Evolutionary conservation across 1,284 basidiomycete genomes (phyloP), one percentile per base, ranked within the genome.

Genomic region (Fomes fomentarius): DNA sequence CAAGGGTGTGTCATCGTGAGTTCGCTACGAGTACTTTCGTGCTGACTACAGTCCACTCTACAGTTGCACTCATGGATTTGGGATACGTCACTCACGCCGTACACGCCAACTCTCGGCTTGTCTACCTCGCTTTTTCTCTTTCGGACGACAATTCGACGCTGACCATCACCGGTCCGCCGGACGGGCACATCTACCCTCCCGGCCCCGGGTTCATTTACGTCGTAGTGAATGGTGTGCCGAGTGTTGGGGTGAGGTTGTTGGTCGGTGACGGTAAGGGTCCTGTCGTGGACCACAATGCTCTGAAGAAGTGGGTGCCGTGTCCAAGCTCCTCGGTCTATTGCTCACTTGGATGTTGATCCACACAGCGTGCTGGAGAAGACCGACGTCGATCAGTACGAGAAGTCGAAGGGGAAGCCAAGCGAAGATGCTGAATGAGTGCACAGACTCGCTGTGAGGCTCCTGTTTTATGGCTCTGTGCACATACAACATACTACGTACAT

Each of bases 191-290:
- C 14, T 91, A 93, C 60, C 89, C 90, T 6, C 89, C 91, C 50
- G 93, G 93, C 6, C 91, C 91, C 3, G 93, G 83, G 8, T 92
- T 85, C 80, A 65, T 95, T 33, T 91, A 83, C 63, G 67, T 93
- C 25, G 75, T 94, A 21, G 80, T 82, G 1, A 77, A 87, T 57
- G 89, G 80, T 15, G 74, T 93, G 7, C 89, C 92, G 0, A 91
- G 88, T 62, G 65, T 72, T 21, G 90, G 85, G 2, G 71, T 75
- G 60, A 83, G 82, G 68, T 71, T 91, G 2, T 84, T 92, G 78
- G 72, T 94, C 37, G 93, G 91, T 1, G 76, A 83, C 61, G 88
- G 87, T 11, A 65, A 68, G 46, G 74, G 76, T 11, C 89, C 89
- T 21, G 73, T 76, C 8, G 77, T 87, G 7, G 81, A 90, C 58